These are phyloP conservation scores for Euphorbia pulcherrima DNA, from an alignment of 345 rosid genomes.

Conservation along the genomic window DNA sequence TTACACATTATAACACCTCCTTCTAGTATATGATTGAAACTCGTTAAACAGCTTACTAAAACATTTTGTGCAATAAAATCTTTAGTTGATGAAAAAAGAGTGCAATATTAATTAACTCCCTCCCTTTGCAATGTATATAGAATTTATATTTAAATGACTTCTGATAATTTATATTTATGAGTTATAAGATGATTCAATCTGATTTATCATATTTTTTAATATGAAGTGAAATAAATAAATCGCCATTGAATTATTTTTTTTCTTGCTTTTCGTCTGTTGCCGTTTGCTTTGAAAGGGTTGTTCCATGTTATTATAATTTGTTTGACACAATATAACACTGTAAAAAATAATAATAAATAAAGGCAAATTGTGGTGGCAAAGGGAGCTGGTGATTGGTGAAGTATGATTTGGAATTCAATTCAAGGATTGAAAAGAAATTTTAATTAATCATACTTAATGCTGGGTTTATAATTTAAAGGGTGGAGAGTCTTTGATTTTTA, in stretches of 20 bases:
- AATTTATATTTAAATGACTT: no score
- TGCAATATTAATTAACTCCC: no score
- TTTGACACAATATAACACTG: neutral
- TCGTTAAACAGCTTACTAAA: no score
- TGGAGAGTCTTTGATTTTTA: neutral
- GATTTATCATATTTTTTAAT: no score
- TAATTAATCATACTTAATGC: neutral
- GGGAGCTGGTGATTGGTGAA: neutral
- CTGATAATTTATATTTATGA: no score
- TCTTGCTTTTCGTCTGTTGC: neutral
- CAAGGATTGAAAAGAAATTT: neutral
- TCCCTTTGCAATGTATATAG: no score
- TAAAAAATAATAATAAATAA: neutral
- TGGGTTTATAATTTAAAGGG: neutral
- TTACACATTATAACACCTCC: no score
- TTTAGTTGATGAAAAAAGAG: no score
- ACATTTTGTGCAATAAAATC: no score
- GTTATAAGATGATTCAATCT: no score
- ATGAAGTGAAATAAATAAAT: no score
- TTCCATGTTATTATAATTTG: neutral
- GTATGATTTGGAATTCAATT: constrained; percentile 5
- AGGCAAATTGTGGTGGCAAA: neutral
- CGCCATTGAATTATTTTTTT: neutral
- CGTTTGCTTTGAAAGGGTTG: neutral
- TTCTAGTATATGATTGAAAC: no score